Evolutionary conservation across 2,329 filamentous ascomycete species (phyloP), one percentile per base, ranked within the genome.

Genomic region (Beauveria australis): DNA sequence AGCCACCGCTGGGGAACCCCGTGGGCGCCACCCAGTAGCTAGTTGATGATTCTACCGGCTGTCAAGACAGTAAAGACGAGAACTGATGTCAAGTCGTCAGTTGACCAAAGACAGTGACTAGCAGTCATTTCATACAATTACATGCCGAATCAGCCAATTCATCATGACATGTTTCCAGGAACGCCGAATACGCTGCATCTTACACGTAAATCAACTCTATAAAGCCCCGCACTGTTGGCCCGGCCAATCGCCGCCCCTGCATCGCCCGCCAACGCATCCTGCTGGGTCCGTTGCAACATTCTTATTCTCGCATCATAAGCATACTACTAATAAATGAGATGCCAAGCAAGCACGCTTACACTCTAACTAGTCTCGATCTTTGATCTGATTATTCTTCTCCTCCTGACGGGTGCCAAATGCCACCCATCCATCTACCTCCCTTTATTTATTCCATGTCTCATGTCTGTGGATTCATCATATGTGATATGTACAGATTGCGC

Each of bases 301-400:
- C 57, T 59, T 59, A 59, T 59, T 47, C 57, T 59, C 40, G 16
- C 40, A 12, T 46, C 24, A 53, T 59, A 59, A 59, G 57, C 57
- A 37, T 59, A 48, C 55, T 59, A 59, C 24, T 59, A 59, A 53
- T 59, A 59, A 59, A 41, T 53, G 46, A 59, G 48, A 26, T 59
- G 57, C 57, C 57, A 59, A 59, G 57, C 48, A 33, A 46, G 48
- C 40, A 53, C 40, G 57, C 48, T 53, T 44, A 53, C 57, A 53
- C 53, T 26, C 53, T 24, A 24, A 24, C 24, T 55, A 47, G 53
- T 28, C 53, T 33, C 37, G 48, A 59, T 44, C 40, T n/a, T 52
- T 28, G 22, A 43, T 53, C 56, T 59, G 33, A 43, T 52, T 37
- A 16, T 46, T 28, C 33, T 49, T 52, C 10, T 19, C 19, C 51